A percentile compares a stretch with the other conserved stretches of the same genome.
Evolutionary conservation across 805 yeast genomes (phyloP).

Genomic region (Hanseniaspora valbyensis): DNA sequence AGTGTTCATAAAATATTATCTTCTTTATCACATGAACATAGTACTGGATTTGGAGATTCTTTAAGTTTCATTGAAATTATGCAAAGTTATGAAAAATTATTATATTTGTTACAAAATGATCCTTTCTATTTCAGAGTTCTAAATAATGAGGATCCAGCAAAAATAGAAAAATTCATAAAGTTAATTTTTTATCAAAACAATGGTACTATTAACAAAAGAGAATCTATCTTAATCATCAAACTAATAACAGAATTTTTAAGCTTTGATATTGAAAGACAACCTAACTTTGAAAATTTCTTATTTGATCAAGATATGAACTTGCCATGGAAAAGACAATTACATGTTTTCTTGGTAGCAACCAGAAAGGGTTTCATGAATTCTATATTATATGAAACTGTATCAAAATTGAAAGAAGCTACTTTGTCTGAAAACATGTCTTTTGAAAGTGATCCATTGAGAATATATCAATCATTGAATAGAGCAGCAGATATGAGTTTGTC

Average conservation of each 20-base stretch:
- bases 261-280: constrained; percentile 30
- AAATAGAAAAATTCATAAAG: constrained; percentile 25
- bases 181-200: constrained; percentile 26
- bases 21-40: constrained; percentile 13
- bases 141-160: constrained; percentile 31
- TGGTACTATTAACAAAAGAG: constrained; percentile 37
- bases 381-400: constrained; percentile 31
- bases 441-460: constrained; percentile 68
- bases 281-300: constrained; percentile 23
- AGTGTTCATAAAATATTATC: constrained; percentile 15
- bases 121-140: constrained; percentile 58
- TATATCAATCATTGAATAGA: constrained; percentile 35
- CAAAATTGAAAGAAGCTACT: constrained; percentile 26
- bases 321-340: constrained; percentile 36
- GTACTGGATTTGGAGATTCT: constrained; percentile 8
- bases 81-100: constrained; percentile 51
- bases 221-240: constrained; percentile 56
- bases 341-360: constrained; percentile 33
- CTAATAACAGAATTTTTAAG: constrained; percentile 40
- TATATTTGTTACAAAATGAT: constrained; percentile 76
- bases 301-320: constrained; percentile 25
- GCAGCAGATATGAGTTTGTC: constrained; percentile 33
- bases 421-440: constrained; percentile 39
- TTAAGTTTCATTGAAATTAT: constrained; percentile 3
- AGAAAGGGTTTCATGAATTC: constrained; percentile 24